Base-by-base conservation (phyloP, 2,329 filamentous ascomycete species). In the Aspergillus sp. region DNA sequence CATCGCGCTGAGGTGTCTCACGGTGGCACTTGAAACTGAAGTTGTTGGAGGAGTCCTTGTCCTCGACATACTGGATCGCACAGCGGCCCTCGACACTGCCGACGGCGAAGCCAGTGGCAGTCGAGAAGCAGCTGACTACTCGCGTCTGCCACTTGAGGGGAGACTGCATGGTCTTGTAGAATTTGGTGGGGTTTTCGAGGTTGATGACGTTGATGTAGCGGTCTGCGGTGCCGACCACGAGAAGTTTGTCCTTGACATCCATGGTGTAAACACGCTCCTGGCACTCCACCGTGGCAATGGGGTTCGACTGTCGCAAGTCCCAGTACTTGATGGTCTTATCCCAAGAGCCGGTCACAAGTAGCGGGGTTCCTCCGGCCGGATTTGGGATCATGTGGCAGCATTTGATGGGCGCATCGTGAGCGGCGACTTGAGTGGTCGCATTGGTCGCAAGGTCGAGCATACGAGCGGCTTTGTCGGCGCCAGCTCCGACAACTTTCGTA, bases 21-120 rank as follows among this genome's bases (percentile, higher is more conserved):
- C 95, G 92, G 77, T 99, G 95, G 79, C 95, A 99, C 80, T 98
- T 98, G 87, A 99, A 99, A 44, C 92, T 96, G 83, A 99, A 99
- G 82, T 99, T 98, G 72, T 89, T 90, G 70, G 88, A 86, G 3
- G 90, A 81, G 74, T 99, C 92, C 78, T 97, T 97, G 47, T 99
- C 95, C 71, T 99, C 94, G 38, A 97, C 92, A 71, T 99, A 98
- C 75, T 99, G 95, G 65, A 99, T 99, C 1, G 95, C 95, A 75
- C 95, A 99, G 58, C 95, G 90, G 30, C 95, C 95, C 76, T 99
- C 95, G 70, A 99, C 96, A 73, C 91, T 96, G 57, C 95, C 95
- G 54, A 99, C 91, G 1, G 95, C 95, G 72, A 96, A 99, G 5
- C 95, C 95, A 0, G 88, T 88, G 6, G 92, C 90, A 74, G 99